Percentiles rank a stretch among this genome's conserved stretches.
Evolutionary conservation across 345 rosid species (phyloP).

Genomic region (Gossypium herbaceum): DNA sequence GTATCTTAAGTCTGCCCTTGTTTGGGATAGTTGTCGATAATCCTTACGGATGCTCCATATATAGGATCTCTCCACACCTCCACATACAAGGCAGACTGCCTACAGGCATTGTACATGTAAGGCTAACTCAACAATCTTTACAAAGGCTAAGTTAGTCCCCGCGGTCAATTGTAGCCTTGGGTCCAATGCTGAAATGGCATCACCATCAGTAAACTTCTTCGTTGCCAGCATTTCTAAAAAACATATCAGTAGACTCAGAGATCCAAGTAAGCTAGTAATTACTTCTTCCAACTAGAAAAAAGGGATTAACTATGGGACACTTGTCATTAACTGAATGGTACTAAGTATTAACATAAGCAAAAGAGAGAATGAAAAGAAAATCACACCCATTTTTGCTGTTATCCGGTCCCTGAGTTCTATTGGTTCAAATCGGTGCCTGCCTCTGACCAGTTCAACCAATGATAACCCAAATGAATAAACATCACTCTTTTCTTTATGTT

Average conservation of each 20-base stretch:
- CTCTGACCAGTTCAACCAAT: constrained; percentile 70
- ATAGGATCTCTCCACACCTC: constrained; percentile 69
- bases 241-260: background rate
- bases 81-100: constrained; percentile 77
- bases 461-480: constrained; percentile 92
- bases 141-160: constrained; percentile 52
- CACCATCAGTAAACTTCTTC: constrained; percentile 59
- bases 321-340: background rate
- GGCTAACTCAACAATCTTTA: constrained; percentile 71
- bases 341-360: background rate
- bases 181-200: constrained; percentile 55
- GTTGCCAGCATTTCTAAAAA: constrained; percentile 54
- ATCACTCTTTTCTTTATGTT: constrained; percentile 85
- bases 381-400: constrained; percentile 71
- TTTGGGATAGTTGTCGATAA: constrained; percentile 46
- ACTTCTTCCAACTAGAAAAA: no score
- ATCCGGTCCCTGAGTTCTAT: constrained; percentile 67
- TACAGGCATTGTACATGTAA: constrained; percentile 45
- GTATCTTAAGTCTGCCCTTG: constrained; percentile 10
- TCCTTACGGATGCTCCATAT: constrained; percentile 78
- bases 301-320: background rate
- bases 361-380: background rate
- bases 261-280: no score
- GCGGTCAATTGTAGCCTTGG: constrained; percentile 52
- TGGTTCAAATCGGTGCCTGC: constrained; percentile 82